phyloP scores from a whole-genome alignment of 495 filamentous ascomycete species.

The Hypoxylon intermedium region DNA sequence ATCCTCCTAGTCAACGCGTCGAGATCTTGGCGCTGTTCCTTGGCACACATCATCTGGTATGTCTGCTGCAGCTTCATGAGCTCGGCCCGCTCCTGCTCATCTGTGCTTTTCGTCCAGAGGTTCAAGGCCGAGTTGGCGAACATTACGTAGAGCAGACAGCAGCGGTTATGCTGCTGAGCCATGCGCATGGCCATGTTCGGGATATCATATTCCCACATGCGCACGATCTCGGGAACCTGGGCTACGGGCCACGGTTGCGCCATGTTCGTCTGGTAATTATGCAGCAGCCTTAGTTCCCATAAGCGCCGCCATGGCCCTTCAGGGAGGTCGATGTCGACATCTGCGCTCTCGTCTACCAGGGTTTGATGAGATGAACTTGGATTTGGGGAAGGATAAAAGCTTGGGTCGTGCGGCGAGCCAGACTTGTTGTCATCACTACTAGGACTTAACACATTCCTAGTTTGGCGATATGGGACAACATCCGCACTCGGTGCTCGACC shows the following conservation, averaged over 20 bases:
- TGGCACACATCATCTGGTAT: conserved; percentile 40
- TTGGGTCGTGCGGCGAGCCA: conserved; percentile 22
- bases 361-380: conserved; percentile 31
- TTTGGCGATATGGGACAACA: too few relatives aligned
- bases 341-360: conserved; percentile 15
- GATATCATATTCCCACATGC: conserved; percentile 39
- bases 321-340: conserved; percentile 34
- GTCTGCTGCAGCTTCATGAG: conserved; percentile 40
- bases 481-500: too few relatives aligned
- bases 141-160: conserved; percentile 45
- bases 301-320: conserved; percentile 46
- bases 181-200: conserved; percentile 42
- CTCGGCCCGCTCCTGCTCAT: conserved; percentile 40
- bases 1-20: conserved; percentile 22
- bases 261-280: conserved; percentile 43
- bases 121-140: conserved; percentile 46
- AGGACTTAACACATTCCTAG: not conserved
- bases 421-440: conserved; percentile 10
- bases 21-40: conserved; percentile 40
- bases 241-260: conserved; percentile 34
- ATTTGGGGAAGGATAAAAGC: conserved; percentile 32
- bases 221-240: conserved; percentile 12
- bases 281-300: conserved; percentile 46
- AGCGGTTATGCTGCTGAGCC: conserved; percentile 41
- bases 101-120: conserved; percentile 42